A percentile compares a stretch with the other conserved stretches of the same genome.
Evolutionary conservation across 2,329 filamentous ascomycete species (phyloP).

Genomic region (Alternaria triticina): DNA sequence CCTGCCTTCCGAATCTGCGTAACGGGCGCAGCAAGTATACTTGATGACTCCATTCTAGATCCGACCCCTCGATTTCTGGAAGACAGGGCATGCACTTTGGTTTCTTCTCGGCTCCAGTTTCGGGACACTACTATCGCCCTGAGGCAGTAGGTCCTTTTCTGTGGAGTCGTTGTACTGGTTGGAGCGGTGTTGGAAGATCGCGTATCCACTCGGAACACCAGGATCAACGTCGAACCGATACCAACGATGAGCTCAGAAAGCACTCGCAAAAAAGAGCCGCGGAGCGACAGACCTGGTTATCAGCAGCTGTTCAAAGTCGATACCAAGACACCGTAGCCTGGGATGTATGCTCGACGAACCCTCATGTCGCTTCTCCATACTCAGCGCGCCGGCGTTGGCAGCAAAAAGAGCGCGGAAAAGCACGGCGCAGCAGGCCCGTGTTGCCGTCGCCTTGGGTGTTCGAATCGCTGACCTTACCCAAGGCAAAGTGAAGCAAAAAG

Average conservation of each 20-base stretch:
- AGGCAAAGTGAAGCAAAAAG: not conserved
- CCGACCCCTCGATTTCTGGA: not conserved
- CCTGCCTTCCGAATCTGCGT: not conserved
- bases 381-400: not conserved
- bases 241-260: not conserved
- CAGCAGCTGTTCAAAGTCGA: not conserved
- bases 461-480: not conserved
- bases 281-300: not conserved
- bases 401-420: not conserved
- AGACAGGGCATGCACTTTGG: not conserved
- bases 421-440: not conserved
- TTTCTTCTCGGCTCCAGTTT: not conserved
- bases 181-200: not conserved
- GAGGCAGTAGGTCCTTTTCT: not conserved
- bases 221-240: not conserved
- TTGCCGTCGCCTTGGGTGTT: not conserved
- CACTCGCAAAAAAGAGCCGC: not conserved
- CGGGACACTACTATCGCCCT: not conserved
- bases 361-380: not conserved
- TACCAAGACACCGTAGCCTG: not conserved
- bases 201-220: not conserved
- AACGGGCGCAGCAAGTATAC: not conserved
- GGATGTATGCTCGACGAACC: not conserved
- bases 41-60: not conserved
- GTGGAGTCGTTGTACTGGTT: not conserved